Evolutionary conservation across 768 basidiomycete species (phyloP), one percentile per base, ranked within the genome.

Genomic region (Tubosaeta sp.): DNA sequence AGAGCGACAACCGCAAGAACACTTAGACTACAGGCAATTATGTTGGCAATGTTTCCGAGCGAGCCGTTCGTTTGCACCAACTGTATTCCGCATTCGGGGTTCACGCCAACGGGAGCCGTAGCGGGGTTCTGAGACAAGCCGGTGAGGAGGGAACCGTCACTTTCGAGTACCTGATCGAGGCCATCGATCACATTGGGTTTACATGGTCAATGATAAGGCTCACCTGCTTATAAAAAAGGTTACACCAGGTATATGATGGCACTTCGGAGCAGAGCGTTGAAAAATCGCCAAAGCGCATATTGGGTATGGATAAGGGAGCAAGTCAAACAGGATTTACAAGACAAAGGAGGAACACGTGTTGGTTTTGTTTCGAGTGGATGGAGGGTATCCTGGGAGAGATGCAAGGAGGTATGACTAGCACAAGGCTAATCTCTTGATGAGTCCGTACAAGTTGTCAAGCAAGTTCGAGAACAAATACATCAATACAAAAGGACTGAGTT

Each of bases 171-270:
- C 80, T 82, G 56, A 54, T 66, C 59, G 65, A 57, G 56, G 65
- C 64, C 43, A 73, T 60, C 49, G 53, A 55, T 54, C 45, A 50
- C 39, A 35, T 43, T 44, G 47, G 43, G 26, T 27, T n/a, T 16
- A 13, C n/a, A 41, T 32, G 34, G 59, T 25, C 52, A 53, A 49
- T 51, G 32, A 53, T 52, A 26, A 60, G 47, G 63, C 73, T 59
- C 19, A 92, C 85, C 76, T 95, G 92, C 54, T 81, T 81, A 72
- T 93, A 93, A 74, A 95, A 95, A 60, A 97, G 84, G 66, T 97
- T 97, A 73, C 95, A 97, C 83, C 91, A 89, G 0, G 94, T 82
- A 64, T 95, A 88, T 43, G 86, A 88, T 2, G 91, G 90, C 9
- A 80, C 79, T 39, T 80, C 70, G 38, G 74, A 71, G 68, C 91